Evolutionary conservation across 2,329 filamentous ascomycete genomes (phyloP), one percentile per base, ranked within the genome.

Genomic region (Fusarium veterinarium): DNA sequence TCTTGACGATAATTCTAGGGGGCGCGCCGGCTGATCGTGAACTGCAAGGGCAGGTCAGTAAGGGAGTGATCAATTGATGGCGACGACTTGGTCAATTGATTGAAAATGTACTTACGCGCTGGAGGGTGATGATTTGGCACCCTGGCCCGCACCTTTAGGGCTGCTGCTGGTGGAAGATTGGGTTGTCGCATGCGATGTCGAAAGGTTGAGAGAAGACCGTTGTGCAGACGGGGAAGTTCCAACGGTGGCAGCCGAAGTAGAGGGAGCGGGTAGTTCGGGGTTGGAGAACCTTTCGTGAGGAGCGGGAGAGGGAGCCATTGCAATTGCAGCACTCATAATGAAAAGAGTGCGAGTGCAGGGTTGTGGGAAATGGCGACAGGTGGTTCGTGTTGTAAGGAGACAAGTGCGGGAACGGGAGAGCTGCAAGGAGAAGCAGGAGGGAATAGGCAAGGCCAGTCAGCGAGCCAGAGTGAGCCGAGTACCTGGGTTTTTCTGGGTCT

Each of bases 1-100:
- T 98, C 87, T 98, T 98, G 67, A 99, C 95, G 73, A 97, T 89
- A 71, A 98, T 97, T 84, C 94, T 95, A 44, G 93, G 93, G 33
- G 83, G 82, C 49, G 84, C 86, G 81, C 81, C 84, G 83, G 73
- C 66, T 65, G 76, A 65, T 64, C 67, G 52, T 52, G 60, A 61
- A 40, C 59, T 72, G 37, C 51, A 70, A 70, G 44, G 48, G 48
- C 33, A 66, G 33, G 60, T 71, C 33, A 77, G 64, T 28, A 69
- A 53, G 44, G 51, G 37, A 55, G 46, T 52, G 64, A 64, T 56
- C 51, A 67, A 65, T 68, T 59, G 68, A 53, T 23, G 19, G 20
- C 31, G 48, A 19, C 33, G 31, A 37, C 4, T 16, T 9, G 17
- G 14, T 23, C 60, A 17, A 37, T 20, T 25, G 59, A 37, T 19